Evolutionary conservation across 2,329 filamentous ascomycete genomes (phyloP), one percentile per base, ranked within the genome.

Genomic region (Pezicula carpinea): DNA sequence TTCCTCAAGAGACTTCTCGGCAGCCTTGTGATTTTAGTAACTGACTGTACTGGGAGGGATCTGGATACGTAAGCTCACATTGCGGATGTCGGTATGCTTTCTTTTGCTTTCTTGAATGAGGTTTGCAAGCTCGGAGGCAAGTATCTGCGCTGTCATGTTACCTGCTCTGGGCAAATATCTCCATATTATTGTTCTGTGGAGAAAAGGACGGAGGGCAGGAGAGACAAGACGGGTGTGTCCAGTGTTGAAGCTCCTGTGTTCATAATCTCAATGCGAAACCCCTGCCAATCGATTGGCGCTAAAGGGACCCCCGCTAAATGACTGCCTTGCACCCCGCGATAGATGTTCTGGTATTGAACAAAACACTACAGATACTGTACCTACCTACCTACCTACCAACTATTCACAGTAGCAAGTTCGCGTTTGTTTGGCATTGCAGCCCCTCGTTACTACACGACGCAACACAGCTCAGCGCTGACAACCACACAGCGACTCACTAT

Each of bases 61-160:
- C n/a, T 6, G 21, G 17, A 21, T 35, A 21, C 23, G 15, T 26
- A 34, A 32, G 49, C 77, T 60, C 70, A 85, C 87, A 77, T 87
- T 87, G 72, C 87, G 83, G 44, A 99, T 76, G 61, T 97, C 93
- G 58, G 86, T 82, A 67, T 96, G 86, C 70, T 95, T 97, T 61
- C 92, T 82, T 70, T 95, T 97, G 65, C 91, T 93, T 73, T 99
- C 93, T 68, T 95, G 89, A 60, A 96, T 85, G 66, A 96, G 81
- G 71, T 89, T 95, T 62, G 85, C 81, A 66, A 96, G 80, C 78
- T 96, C 91, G 49, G 87, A 84, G 63, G 85, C 83, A 61, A 96
- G 79, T 62, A 96, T 83, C 78, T 95, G 89, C 61, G 89, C 85
- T 67, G 90, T 95, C 90, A 96, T 96, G 32, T 61, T 65, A 59